phyloP scores from a whole-genome alignment of 352 stramenopile species.

The Phytophthora quininea region DNA sequence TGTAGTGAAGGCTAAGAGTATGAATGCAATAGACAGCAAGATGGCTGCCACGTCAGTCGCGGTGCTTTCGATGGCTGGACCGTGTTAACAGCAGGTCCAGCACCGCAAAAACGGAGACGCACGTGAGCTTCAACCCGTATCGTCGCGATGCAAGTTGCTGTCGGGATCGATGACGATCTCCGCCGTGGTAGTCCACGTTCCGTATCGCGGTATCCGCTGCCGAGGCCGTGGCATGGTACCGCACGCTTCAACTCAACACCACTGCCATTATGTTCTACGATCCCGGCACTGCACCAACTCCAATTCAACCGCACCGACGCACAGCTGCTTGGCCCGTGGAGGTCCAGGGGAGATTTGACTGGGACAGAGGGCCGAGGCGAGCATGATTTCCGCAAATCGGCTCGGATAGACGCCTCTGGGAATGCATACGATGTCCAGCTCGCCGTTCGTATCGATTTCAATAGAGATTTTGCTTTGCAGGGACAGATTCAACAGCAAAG shows the following conservation, averaged over 20 bases:
- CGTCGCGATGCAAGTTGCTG: slow-evolving; percentile 4
- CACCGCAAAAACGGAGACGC: slow-evolving; percentile 7
- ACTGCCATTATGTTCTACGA: neutral
- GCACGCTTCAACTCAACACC: neutral
- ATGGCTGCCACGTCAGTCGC: slow-evolving; percentile 3
- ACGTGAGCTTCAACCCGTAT: slow-evolving; percentile 11
- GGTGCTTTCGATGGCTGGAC: neutral
- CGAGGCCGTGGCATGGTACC: no score
- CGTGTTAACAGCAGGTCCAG: slow-evolving; percentile 18
- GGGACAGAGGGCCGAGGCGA: neutral
- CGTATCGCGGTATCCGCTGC: neutral
- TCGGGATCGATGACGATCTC: neutral
- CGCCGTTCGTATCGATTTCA: neutral
- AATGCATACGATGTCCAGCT: neutral
- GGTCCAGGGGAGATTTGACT: slow-evolving; percentile 10
- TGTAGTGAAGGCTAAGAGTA: no score
- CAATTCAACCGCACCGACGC: neutral
- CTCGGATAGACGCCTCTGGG: slow-evolving; percentile 4
- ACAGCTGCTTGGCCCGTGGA: slow-evolving; percentile 21
- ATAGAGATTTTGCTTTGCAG: neutral
- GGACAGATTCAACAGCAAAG: neutral
- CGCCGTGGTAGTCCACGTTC: neutral
- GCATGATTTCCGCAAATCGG: slow-evolving; percentile 11
- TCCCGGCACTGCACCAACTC: neutral
- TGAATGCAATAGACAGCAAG: neutral